A percentile compares a stretch with the other conserved stretches of the same genome.
phyloP scores from a whole-genome alignment of 2,329 filamentous ascomycete species.

The Verticillium longisporum region DNA sequence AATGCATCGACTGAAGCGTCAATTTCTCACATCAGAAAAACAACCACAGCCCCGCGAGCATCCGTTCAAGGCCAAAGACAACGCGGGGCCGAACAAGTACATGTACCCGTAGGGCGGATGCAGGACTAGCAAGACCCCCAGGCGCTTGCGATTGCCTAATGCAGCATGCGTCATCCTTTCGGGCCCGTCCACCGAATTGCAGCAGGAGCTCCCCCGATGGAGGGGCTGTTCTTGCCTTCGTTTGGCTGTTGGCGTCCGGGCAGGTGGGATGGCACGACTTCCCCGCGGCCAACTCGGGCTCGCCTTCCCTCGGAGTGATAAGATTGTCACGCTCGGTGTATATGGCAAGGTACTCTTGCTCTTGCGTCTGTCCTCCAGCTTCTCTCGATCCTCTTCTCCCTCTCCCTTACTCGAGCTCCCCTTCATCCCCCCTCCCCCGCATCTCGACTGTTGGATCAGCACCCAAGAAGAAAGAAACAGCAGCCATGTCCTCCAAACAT shows the following conservation, averaged over 20 bases:
- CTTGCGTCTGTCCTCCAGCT: too few species aligned
- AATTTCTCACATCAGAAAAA: too few species aligned
- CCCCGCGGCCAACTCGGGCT: not conserved
- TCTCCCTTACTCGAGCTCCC: not conserved
- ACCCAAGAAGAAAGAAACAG: not conserved
- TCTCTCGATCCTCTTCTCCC: not conserved
- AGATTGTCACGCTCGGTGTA: not conserved
- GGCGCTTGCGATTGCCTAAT: not conserved
- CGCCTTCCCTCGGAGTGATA: not conserved
- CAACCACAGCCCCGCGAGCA: too few species aligned
- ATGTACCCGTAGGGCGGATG: too few species aligned
- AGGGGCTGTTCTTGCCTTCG: not conserved
- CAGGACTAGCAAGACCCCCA: too few species aligned
- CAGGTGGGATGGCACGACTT: not conserved
- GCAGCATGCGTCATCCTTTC: not conserved
- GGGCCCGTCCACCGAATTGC: not conserved
- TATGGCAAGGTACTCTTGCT: too few species aligned
- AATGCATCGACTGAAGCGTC: too few species aligned
- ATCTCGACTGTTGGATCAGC: too few species aligned
- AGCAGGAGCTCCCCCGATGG: not conserved
- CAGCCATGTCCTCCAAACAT: conserved; percentile 60
- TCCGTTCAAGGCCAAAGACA: too few species aligned
- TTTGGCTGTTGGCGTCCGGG: not conserved
- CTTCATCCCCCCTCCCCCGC: too few species aligned
- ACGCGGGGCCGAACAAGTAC: too few species aligned